Evolutionary conservation across 495 filamentous ascomycete genomes (phyloP), one percentile per base, ranked within the genome.

Genomic region (Choiromyces venosus): DNA sequence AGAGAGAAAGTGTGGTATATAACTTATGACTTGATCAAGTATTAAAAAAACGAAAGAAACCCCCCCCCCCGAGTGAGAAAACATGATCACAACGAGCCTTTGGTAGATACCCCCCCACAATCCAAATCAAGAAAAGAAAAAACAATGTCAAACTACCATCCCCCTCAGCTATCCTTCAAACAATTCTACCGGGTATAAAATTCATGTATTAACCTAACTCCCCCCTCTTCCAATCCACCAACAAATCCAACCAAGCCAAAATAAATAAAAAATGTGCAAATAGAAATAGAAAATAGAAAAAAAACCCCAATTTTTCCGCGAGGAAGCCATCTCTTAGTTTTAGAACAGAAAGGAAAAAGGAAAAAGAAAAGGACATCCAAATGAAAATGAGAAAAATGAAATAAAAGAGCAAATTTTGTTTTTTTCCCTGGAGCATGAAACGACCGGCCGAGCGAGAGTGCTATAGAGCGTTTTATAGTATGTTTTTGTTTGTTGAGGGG

Each of bases 111-210:
- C 52, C 25, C 2, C 0, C 18, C n/a, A 61, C 52, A 61, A 61
- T 61, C 18, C 52, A 61, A 61, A 33, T 21, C 44, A 52, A 29
- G 25, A 33, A 61, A 16, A 4, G 6, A 61, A 29, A 14, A 25
- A 25, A 33, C 12, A 12, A 61, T 61, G 52, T 33, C 25, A 33
- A 33, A 61, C 52, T 16, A 61, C 9, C n/a, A n/a, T n/a, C n/a
- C n/a, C n/a, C n/a, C n/a, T n/a, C n/a, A n/a, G n/a, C n/a, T n/a
- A n/a, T n/a, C n/a, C n/a, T n/a, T n/a, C 52, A 61, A 61, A 18
- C 33, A 61, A 61, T n/a, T n/a, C n/a, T n/a, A n/a, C n/a, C 52
- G 52, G 52, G 52, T 61, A 61, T 61, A 61, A 61, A 61, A 61
- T 61, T n/a, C 25, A 14, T 61, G 33, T 61, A 61, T 61, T 61